Evolutionary conservation across 805 yeast species (phyloP).

Genomic region (Saccharomycopsis oosterbeekiorum): DNA sequence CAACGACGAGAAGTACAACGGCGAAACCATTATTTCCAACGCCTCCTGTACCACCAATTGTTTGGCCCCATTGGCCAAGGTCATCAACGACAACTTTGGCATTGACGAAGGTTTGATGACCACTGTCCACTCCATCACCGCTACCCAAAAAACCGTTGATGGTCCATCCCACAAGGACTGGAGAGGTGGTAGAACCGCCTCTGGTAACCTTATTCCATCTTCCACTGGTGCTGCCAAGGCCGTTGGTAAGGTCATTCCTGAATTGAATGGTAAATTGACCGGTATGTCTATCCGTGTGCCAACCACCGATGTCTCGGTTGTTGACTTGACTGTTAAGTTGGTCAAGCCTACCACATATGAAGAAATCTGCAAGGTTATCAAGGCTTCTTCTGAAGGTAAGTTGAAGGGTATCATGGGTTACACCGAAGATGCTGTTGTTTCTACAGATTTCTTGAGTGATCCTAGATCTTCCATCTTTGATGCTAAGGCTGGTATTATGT

Average conservation of each 20-base stretch:
- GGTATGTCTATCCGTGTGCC: constrained; percentile 94
- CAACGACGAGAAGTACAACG: constrained; percentile 68
- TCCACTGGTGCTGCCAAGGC: constrained; percentile 98
- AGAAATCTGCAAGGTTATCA: constrained; percentile 67
- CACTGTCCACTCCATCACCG: constrained; percentile 92
- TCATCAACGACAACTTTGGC: constrained; percentile 75
- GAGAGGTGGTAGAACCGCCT: constrained; percentile 98
- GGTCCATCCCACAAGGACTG: constrained; percentile 97
- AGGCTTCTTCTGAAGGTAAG: constrained; percentile 67
- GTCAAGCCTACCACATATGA: constrained; percentile 70
- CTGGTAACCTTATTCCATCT: constrained; percentile 91
- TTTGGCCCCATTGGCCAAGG: constrained; percentile 90
- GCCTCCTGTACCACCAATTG: constrained; percentile 97
- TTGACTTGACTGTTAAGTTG: constrained; percentile 81
- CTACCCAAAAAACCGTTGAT: constrained; percentile 93
- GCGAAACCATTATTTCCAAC: constrained; percentile 74
- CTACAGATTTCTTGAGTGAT: constrained; percentile 81
- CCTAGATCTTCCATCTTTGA: constrained; percentile 82
- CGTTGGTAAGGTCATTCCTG: constrained; percentile 91
- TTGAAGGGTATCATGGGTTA: constrained; percentile 79
- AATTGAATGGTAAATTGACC: constrained; percentile 83
- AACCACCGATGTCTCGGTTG: constrained; percentile 88
- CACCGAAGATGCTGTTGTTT: constrained; percentile 89
- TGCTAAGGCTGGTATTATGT: constrained; percentile 81
- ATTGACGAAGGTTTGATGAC: constrained; percentile 92